Percentiles rank a stretch among this genome's conserved stretches.
Evolutionary conservation across 768 basidiomycete species (phyloP).

Genomic region (Pleurotus ostreatus): DNA sequence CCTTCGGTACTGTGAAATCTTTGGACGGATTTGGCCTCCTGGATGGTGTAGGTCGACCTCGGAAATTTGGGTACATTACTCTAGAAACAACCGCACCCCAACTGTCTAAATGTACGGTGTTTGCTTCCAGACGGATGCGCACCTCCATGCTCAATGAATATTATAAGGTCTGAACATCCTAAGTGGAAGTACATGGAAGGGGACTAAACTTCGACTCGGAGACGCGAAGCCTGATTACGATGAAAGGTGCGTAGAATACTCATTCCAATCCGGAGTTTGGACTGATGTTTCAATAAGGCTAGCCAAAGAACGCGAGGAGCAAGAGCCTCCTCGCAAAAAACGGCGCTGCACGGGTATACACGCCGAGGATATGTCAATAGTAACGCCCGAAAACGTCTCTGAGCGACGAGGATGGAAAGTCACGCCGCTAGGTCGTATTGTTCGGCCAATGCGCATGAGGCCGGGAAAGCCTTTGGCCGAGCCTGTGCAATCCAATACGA

Average conservation of each 20-base stretch:
- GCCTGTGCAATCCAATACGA: conserved; percentile 17
- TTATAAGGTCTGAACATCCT: conserved; percentile 64
- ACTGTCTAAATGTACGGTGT: conserved; percentile 58
- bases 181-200: conserved; percentile 85
- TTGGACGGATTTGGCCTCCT: conserved; percentile 65
- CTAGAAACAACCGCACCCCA: conserved; percentile 58
- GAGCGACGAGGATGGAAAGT: conserved; percentile 62
- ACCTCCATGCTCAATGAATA: neutral
- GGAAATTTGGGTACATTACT: conserved; percentile 73
- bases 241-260: conserved; percentile 45
- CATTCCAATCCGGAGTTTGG: conserved; percentile 12
- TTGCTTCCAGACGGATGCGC: neutral
- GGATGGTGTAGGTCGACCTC: conserved; percentile 62
- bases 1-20: conserved; percentile 65
- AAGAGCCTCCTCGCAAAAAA: conserved; percentile 39
- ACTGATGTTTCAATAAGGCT: conserved; percentile 27
- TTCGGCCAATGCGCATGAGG: conserved; percentile 67
- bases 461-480: conserved; percentile 57
- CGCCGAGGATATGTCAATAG: conserved; percentile 60
- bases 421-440: conserved; percentile 60
- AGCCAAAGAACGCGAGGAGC: conserved; percentile 28
- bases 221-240: conserved; percentile 77
- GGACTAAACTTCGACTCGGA: conserved; percentile 77
- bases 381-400: conserved; percentile 53
- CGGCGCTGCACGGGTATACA: conserved; percentile 35